Base-by-base conservation (phyloP, 192 early-diverging fungal genomes). In the Coemansia pectinata region DNA sequence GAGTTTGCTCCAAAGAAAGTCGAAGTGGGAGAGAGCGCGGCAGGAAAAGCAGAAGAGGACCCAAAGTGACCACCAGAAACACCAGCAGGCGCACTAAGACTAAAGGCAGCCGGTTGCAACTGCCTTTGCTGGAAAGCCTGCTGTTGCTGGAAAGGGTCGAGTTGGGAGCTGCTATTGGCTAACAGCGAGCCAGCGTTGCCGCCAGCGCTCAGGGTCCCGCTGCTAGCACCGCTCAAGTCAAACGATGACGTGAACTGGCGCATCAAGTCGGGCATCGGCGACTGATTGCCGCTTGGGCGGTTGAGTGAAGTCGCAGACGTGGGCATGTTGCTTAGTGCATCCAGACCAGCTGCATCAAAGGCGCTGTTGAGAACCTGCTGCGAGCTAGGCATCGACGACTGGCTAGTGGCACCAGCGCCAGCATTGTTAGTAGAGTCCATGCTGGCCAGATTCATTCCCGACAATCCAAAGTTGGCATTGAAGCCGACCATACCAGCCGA, bases 401-500 rank as follows among this genome's bases (percentile, higher is more conserved):
- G 52, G 50, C 60, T 25, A 19, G 9, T 6, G 23, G 31, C 36
- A n/a, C 59, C n/a, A 14, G 25, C 12, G 23, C 52, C 27, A 31
- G 52, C 25, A 29, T 14, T 58, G 41, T 33, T 36, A 8, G 23
- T 29, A 5, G 50, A 38, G 55, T 65, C 76, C 59, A 74, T 55
- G 40, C 68, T 66, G 41, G 69, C 71, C 61, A 83, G 67, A 42
- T 76, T 83, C 72, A 83, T 77, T 3, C 69, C 80, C 5, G 75
- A 73, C 62, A 73, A 45, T 27, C 81, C 79, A 73, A 79, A 85
- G 72, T 72, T 85, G 52, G 76, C 76, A 34, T 75, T 78, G 61
- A 85, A 85, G 11, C 83, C 83, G 48, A 72, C 69, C 83, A 85
- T 81, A 23, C 83, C 83, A 25, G 78, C 76, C 36, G 75, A 70